phyloP scores from a whole-genome alignment of 257 asterid genomes.

The Salvia rosmarinus region DNA sequence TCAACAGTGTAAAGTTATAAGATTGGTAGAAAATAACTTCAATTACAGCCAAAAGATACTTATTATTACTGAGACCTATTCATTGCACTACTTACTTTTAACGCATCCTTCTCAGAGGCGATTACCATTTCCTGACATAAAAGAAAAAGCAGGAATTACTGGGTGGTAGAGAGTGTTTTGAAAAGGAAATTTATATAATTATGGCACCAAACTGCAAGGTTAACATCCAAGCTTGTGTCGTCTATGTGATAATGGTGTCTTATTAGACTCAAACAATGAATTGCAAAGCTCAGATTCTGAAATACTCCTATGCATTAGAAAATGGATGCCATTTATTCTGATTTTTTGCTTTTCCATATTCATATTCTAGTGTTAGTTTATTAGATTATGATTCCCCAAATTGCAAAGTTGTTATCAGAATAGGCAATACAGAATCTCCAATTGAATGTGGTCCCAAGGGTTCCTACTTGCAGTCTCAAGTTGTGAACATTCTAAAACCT shows the following conservation, averaged over 20 bases:
- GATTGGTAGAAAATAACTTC: slow-evolving; percentile 7
- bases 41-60: slow-evolving; percentile 14
- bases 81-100: slow-evolving; percentile 54
- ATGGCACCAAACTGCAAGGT: slow-evolving; percentile 4
- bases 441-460: slow-evolving; percentile 18
- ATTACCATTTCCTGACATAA: slow-evolving; percentile 70
- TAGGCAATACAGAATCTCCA: neutral
- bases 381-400: neutral
- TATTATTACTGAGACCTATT: slow-evolving; percentile 16
- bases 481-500: slow-evolving; percentile 20
- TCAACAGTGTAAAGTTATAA: neutral
- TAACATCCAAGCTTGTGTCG: neutral
- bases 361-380: neutral
- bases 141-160: slow-evolving; percentile 12
- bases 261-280: slow-evolving; percentile 4
- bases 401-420: neutral
- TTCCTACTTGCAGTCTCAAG: slow-evolving; percentile 13
- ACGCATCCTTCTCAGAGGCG: slow-evolving; percentile 60
- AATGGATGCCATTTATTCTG: neutral
- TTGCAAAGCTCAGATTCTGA: slow-evolving; percentile 4
- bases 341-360: neutral
- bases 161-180: slow-evolving; percentile 5
- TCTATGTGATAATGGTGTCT: neutral
- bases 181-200: slow-evolving; percentile 19
- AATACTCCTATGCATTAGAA: neutral